phyloP scores from a whole-genome alignment of 495 filamentous ascomycete species.

The Lasiosphaeria ovina region DNA sequence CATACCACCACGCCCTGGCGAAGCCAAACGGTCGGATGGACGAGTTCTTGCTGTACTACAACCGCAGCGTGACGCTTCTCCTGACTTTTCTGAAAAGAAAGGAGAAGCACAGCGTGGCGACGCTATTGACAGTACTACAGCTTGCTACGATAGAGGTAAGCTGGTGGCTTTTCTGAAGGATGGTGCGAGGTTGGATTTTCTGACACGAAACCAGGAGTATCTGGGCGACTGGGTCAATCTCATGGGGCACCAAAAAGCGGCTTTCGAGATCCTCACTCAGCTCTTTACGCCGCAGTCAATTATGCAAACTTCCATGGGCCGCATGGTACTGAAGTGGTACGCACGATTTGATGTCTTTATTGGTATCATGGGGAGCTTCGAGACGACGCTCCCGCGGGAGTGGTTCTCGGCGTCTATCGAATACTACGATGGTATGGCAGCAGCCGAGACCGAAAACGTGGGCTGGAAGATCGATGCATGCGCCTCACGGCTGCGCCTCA shows the following conservation, averaged over 20 bases:
- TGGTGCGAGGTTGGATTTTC: background rate
- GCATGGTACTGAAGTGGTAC: conserved; percentile 82
- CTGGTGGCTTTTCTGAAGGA: background rate
- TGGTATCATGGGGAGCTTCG: conserved; percentile 75
- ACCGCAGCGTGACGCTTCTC: conserved; percentile 75
- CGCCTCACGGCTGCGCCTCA: conserved; percentile 64
- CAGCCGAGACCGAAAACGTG: conserved; percentile 60
- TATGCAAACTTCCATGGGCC: conserved; percentile 63
- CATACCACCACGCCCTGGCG: conserved; percentile 77
- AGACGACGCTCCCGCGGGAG: conserved; percentile 68
- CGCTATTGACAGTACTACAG: conserved; percentile 83
- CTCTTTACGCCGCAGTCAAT: conserved; percentile 76
- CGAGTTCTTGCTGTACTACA: conserved; percentile 86
- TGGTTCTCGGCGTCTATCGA: conserved; percentile 73
- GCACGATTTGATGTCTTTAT: conserved; percentile 83
- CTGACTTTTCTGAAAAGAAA: conserved; percentile 66
- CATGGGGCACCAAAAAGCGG: conserved; percentile 88
- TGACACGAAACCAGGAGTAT: conserved; percentile 65
- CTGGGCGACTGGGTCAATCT: conserved; percentile 93
- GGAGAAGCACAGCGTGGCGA: conserved; percentile 69
- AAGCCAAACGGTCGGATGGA: conserved; percentile 67
- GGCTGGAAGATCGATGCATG: conserved; percentile 63
- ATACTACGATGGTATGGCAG: conserved; percentile 58
- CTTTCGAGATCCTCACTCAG: conserved; percentile 73
- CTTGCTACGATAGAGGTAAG: conserved; percentile 90